Conservation (phyloP, 139 green algal genomes). For the Coccomyxa sp. region DNA sequence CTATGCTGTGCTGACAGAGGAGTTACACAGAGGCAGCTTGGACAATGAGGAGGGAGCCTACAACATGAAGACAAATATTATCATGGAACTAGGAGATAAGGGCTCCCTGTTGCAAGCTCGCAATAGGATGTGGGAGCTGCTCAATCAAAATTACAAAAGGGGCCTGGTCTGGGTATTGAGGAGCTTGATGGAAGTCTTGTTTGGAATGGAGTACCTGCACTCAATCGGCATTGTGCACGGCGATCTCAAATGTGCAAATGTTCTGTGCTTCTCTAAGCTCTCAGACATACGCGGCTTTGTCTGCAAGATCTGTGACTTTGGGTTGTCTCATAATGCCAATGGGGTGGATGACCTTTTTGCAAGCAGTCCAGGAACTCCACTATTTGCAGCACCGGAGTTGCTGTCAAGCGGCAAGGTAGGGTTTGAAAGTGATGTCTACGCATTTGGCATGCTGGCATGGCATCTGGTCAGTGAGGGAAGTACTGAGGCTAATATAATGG, state of each 20-base stretch:
- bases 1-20: no score
- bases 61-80: neutral
- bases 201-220: constrained; percentile 61
- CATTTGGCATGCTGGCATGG: neutral
- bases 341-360: neutral
- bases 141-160: neutral
- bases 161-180: neutral
- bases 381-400: neutral
- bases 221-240: constrained; percentile 69
- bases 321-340: neutral
- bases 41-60: no score
- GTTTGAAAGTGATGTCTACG: neutral
- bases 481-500: neutral
- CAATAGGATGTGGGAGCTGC: no score
- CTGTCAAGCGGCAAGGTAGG: neutral
- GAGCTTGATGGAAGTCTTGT: constrained; percentile 19
- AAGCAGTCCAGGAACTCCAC: neutral
- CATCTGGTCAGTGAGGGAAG: neutral
- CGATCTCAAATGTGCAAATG: constrained; percentile 71
- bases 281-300: constrained; percentile 58
- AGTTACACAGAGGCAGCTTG: no score
- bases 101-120: neutral
- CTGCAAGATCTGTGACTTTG: constrained; percentile 42
- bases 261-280: constrained; percentile 56
- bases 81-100: neutral